Evolutionary conservation across 148 eudicot species (phyloP), one percentile per base, ranked within the genome.

Genomic region (Suaeda aralocaspica): DNA sequence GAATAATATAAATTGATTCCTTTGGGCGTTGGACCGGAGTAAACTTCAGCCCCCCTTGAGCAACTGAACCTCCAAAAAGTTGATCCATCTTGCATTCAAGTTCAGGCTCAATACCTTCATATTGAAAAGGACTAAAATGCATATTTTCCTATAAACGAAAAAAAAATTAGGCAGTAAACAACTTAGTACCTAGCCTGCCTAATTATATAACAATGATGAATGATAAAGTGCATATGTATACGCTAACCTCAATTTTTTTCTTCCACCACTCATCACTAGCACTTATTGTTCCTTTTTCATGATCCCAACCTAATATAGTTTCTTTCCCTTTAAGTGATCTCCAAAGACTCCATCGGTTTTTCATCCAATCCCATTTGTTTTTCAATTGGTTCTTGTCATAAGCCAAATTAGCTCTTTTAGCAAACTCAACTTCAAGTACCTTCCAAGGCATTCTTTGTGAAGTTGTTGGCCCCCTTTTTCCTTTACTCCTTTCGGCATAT

Each of bases 251-350:
- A 45, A 44, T 65, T 15, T 46, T 65, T 26, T 24, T 46, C 12
- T 22, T 45, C 53, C 68, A 42, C 68, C 33, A 65, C 51, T 46
- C 53, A 3, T 65, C 68, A 34, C 52, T 65, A 65, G 68, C 53
- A 42, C 30, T 65, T 42, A 65, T 65, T 0, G 68, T 65, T 28
- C 55, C 55, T 45, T 25, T 65, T 45, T 65, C 36, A 44, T 65
- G 68, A 45, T 65, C 53, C 34, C 33, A 65, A 9, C 53, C 68
- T 24, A 65, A 65, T 29, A 34, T 22, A 5, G 34, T 65, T 46
- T 65, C 55, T 42, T 33, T 62, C n/a, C 66, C 25, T 62, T 62
- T 62, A 3, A 62, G 14, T n/a, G 34, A 13, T 36, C 9, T 36
- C 45, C 66, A 62, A 16, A 62, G 45, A 26, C 46, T 31, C 42